These are phyloP conservation scores for Eucalyptus sp. DNA, from an alignment of 345 rosid species.

Conservation along the genomic window DNA sequence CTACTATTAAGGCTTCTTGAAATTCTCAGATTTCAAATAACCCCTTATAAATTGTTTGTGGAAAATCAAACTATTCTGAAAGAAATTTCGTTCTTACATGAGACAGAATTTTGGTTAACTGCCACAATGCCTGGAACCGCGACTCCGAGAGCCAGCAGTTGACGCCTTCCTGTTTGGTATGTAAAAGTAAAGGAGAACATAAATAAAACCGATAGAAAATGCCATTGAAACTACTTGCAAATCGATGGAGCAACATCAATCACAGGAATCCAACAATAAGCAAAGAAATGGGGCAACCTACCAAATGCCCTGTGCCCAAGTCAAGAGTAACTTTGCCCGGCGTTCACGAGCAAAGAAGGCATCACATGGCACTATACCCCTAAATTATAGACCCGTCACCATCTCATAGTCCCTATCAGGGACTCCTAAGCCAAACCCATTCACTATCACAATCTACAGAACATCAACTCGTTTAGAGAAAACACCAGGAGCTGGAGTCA, in stretches of 20 bases:
- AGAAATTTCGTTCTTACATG: conserved; percentile 38
- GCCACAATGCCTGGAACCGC: conserved; percentile 52
- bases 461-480: neutral
- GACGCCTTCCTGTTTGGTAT: conserved; percentile 59
- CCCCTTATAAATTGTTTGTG: neutral
- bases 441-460: neutral
- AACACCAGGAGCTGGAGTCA: neutral
- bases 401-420: neutral
- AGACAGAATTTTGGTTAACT: conserved; percentile 28
- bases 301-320: neutral
- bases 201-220: neutral
- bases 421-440: neutral
- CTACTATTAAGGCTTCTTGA: neutral
- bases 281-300: neutral
- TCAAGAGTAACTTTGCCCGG: neutral
- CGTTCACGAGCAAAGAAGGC: neutral
- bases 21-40: neutral
- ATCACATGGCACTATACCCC: neutral
- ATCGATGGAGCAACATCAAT: neutral
- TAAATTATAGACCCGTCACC: neutral
- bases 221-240: neutral
- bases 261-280: neutral
- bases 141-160: conserved; percentile 43
- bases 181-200: neutral
- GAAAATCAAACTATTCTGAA: neutral